Evolutionary conservation across 2,329 filamentous ascomycete species (phyloP), one percentile per base, ranked within the genome.

Genomic region (Tolypocladium guangdongense): DNA sequence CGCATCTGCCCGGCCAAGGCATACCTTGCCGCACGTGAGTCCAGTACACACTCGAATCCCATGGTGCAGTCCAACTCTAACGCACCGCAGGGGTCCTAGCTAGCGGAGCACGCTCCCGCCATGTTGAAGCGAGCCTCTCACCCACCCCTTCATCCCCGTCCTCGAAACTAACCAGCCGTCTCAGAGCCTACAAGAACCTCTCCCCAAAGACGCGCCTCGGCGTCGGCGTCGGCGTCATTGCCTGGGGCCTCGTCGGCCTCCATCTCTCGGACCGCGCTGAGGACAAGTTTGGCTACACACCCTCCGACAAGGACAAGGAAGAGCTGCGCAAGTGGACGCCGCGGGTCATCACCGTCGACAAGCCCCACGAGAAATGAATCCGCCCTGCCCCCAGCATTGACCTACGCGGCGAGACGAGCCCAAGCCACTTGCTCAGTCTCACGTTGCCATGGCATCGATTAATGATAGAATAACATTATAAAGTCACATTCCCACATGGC

Each of bases 231-330:
- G 86, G 83, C 61, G 71, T 95, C 59, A 82, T 96, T 64, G 81
- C 81, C 36, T 96, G 90, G 81, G 89, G 88, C 16, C 72, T 75
- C 41, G 72, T 82, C 41, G 91, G 89, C 18, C 76, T 93, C n/a
- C 84, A 86, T 64, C 64, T 88, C 20, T 83, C 86, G 6, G 87
- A 92, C 64, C 76, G 77, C 54, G 82, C 86, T 18, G 90, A 92
- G 70, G 79, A 87, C 64, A 82, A 78, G 43, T 78, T 91, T 56
- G 87, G 87, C 7, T 79, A 89, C 67, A 83, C 79, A 39, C 81
- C 90, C 1, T 86, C 83, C 1, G 83, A 88, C 57, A 75, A 86
- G 63, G 90, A 95, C 64, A 84, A 82, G 66, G 81, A 83, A 55
- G 79, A 80, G 14, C 67, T 95, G 57, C 76, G 81, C 49, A 76